A percentile compares a stretch with the other conserved stretches of the same genome.
These are phyloP conservation scores for Elsinoe ampelina DNA, from an alignment of 2,329 filamentous ascomycete species.

Conservation along the genomic window DNA sequence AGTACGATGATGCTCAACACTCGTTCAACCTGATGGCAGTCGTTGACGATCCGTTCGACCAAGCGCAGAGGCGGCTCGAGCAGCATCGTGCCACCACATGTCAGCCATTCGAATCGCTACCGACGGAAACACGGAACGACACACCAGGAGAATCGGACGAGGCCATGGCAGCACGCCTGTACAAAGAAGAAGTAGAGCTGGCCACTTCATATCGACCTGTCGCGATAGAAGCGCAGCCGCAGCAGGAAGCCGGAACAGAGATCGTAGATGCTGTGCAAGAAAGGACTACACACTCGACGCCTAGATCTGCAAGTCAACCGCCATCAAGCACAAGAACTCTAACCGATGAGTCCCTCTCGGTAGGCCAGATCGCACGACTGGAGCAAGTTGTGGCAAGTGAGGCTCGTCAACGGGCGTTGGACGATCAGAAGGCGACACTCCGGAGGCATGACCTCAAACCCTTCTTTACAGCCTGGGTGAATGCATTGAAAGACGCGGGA, in stretches of 20 bases:
- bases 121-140: too few species aligned
- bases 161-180: background rate
- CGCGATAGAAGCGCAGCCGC: too few species aligned
- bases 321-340: background rate
- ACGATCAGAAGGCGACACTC: background rate
- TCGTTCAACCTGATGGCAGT: constrained; percentile 73
- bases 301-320: too few species aligned
- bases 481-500: background rate
- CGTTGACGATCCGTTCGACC: constrained; percentile 53
- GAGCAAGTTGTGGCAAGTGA: background rate
- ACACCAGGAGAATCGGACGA: background rate
- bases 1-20: constrained; percentile 55
- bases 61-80: constrained; percentile 35
- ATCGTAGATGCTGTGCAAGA: too few species aligned
- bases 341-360: background rate
- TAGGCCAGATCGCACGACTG: background rate
- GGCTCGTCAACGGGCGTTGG: background rate
- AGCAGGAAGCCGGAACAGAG: too few species aligned
- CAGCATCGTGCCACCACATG: background rate
- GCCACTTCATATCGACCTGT: too few species aligned
- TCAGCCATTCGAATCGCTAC: too few species aligned
- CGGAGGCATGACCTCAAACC: background rate
- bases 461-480: constrained; percentile 6
- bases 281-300: too few species aligned
- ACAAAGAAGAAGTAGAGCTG: too few species aligned